A percentile compares a stretch with the other conserved stretches of the same genome.
phyloP scores from a whole-genome alignment of 1,284 basidiomycete species.

The Prillingera fragicola region DNA sequence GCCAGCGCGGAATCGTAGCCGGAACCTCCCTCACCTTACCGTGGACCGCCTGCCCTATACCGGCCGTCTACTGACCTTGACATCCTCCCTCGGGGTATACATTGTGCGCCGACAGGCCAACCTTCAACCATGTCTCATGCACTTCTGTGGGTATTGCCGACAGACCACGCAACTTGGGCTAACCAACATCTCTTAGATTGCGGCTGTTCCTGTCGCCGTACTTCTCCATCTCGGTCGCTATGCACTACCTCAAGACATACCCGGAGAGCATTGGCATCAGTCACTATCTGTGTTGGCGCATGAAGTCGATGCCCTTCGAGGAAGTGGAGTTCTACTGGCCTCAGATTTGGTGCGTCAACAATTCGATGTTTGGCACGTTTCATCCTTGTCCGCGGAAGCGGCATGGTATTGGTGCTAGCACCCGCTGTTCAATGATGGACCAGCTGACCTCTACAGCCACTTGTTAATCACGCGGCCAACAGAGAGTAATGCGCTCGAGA shows the following conservation, averaged over 20 bases:
- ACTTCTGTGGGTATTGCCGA: conserved; percentile 22
- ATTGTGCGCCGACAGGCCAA: too few relatives aligned
- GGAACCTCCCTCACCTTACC: neutral
- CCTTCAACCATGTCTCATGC: conserved; percentile 32
- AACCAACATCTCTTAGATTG: conserved; percentile 46
- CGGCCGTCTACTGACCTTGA: neutral
- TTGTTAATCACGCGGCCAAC: conserved; percentile 84
- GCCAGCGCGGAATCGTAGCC: neutral
- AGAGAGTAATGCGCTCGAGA: conserved; percentile 81
- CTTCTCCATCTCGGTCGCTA: conserved; percentile 84
- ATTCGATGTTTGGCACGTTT: neutral
- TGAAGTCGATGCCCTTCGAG: conserved; percentile 67
- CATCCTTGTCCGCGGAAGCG: too few relatives aligned
- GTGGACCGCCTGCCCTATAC: neutral
- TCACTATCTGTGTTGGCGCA: conserved; percentile 82
- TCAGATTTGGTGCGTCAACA: conserved; percentile 70
- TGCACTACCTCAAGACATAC: conserved; percentile 81
- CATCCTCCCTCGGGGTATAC: neutral
- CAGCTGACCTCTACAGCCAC: conserved; percentile 56
- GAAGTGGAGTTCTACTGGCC: conserved; percentile 94
- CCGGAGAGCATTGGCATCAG: conserved; percentile 92
- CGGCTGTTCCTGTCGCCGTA: conserved; percentile 85
- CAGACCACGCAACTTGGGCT: neutral
- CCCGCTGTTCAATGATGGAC: neutral
- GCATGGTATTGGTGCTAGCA: too few relatives aligned